phyloP scores from a whole-genome alignment of 73 alveolate genomes.

The Paramecium sonneborni region DNA sequence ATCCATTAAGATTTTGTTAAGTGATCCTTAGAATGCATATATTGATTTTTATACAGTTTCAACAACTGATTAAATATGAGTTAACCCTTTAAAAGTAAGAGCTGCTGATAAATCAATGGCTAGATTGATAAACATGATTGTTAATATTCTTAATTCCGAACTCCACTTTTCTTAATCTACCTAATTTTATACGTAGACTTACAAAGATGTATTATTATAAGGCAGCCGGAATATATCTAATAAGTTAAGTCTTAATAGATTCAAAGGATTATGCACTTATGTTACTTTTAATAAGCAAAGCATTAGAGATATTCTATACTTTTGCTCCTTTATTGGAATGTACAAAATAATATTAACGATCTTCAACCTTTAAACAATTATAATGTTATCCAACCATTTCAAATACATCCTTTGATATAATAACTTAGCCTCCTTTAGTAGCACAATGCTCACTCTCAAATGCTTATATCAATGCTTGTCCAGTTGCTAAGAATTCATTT shows the following conservation, averaged over 20 bases:
- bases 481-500: conserved; percentile 94
- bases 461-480: conserved; percentile 93
- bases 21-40: conserved; percentile 91
- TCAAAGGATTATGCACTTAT: conserved; percentile 77
- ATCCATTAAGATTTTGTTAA: conserved; percentile 95
- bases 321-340: background rate
- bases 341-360: background rate
- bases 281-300: conserved; percentile 85
- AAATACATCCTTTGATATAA: conserved; percentile 85
- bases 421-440: conserved; percentile 92
- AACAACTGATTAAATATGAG: conserved; percentile 79
- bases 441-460: conserved; percentile 91
- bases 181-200: conserved; percentile 63
- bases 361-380: conserved; percentile 46
- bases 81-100: conserved; percentile 83
- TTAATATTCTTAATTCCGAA: conserved; percentile 89
- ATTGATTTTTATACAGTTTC: conserved; percentile 85
- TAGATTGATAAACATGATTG: conserved; percentile 88
- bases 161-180: conserved; percentile 88
- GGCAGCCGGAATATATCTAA: conserved; percentile 93
- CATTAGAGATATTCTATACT: conserved; percentile 89
- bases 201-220: conserved; percentile 81
- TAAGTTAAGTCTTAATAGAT: conserved; percentile 74
- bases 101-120: conserved; percentile 91
- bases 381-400: conserved; percentile 78